These are phyloP conservation scores for Ceratocystis variospora DNA, from an alignment of 2,329 filamentous ascomycete species.

Conservation along the genomic window DNA sequence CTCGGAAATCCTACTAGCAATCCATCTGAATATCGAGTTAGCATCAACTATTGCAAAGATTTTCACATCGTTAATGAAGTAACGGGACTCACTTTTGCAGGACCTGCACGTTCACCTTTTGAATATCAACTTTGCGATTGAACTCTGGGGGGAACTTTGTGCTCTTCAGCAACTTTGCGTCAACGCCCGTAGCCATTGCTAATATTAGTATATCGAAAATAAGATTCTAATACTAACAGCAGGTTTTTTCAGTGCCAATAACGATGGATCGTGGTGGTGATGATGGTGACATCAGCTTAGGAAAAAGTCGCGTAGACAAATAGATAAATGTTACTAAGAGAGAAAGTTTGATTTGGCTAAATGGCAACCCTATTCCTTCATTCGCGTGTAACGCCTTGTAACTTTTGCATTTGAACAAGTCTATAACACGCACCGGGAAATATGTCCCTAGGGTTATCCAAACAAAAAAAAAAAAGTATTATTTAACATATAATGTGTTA, in stretches of 20 bases:
- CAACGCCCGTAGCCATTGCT: slow-evolving; percentile 67
- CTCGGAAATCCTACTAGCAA: slow-evolving; percentile 70
- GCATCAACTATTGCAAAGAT: not conserved
- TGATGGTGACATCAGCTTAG: slow-evolving; percentile 7
- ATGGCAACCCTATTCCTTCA: slow-evolving; percentile 1
- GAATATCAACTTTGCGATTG: slow-evolving; percentile 89
- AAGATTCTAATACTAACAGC: not conserved
- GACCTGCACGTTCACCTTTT: slow-evolving; percentile 90
- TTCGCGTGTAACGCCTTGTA: not conserved
- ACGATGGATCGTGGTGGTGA: not conserved
- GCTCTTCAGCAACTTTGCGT: slow-evolving; percentile 75
- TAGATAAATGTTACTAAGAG: not conserved
- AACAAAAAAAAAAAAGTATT: no score
- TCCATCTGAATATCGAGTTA: slow-evolving; percentile 55
- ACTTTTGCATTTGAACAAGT: not conserved
- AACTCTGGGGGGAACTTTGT: slow-evolving; percentile 94
- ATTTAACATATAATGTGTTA: no score
- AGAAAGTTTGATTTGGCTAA: slow-evolving; percentile 4
- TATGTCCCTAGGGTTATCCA: no score
- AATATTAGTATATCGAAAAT: slow-evolving; percentile 16
- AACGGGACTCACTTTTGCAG: slow-evolving; percentile 71
- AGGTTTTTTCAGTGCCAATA: not conserved
- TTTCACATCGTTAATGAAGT: no score
- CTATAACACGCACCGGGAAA: not conserved
- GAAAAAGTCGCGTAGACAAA: slow-evolving; percentile 7